phyloP scores from a whole-genome alignment of 148 eudicot species.

The Silene conica region DNA sequence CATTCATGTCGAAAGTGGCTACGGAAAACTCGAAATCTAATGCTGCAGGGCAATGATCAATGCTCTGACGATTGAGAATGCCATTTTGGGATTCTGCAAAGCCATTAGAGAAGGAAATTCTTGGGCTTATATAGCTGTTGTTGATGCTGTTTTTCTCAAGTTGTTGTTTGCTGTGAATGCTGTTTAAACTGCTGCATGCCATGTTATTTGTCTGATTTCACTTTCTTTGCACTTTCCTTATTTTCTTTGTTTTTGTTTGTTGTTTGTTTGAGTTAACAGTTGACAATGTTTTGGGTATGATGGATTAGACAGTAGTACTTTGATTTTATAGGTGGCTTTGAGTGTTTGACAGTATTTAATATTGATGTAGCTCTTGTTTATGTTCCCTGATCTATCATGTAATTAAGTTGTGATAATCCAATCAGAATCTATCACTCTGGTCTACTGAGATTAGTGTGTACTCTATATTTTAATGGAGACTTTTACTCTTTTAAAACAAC shows the following conservation, averaged over 20 bases:
- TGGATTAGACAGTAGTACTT: not conserved
- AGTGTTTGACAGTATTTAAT: not conserved
- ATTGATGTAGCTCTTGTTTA: not conserved
- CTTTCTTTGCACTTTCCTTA: not conserved
- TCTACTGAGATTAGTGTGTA: not conserved
- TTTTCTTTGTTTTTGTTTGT: not conserved
- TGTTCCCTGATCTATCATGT: not conserved
- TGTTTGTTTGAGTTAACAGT: too few relatives aligned
- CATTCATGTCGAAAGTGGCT: constrained; percentile 7
- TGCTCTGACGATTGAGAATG: constrained; percentile 1
- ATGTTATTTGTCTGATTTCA: constrained; percentile 4
- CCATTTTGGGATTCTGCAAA: constrained; percentile 17
- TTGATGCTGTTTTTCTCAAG: not conserved
- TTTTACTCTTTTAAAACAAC: too few relatives aligned
- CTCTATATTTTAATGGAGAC: not conserved
- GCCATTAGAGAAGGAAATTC: constrained; percentile 27
- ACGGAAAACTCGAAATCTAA: constrained; percentile 22
- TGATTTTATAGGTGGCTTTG: constrained; percentile 13
- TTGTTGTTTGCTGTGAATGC: constrained; percentile 10
- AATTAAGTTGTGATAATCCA: constrained; percentile 1
- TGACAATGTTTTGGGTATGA: too few relatives aligned
- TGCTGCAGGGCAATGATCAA: not conserved
- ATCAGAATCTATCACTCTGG: not conserved
- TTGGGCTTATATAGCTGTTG: constrained; percentile 16
- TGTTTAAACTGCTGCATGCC: constrained; percentile 24